Evolutionary conservation across 495 filamentous ascomycete genomes (phyloP).

Genomic region (Neurospora africana): DNA sequence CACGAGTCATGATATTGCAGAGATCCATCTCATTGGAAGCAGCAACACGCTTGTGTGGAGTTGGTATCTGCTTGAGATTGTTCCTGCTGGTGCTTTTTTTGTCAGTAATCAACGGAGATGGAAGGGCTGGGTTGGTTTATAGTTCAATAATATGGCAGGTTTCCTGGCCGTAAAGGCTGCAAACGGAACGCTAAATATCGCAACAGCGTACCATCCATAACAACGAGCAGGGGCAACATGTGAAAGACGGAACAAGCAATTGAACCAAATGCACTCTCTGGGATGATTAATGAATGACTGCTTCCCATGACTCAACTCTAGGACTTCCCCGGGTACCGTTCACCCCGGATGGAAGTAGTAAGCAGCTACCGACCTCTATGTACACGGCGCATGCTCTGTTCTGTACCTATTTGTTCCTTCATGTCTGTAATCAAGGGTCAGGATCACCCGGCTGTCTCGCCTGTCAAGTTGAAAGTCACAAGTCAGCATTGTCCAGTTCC

Average conservation of each 20-base stretch:
- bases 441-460: constrained; percentile 32
- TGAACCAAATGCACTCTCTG: not conserved
- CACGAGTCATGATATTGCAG: not conserved
- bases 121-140: not conserved
- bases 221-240: not conserved
- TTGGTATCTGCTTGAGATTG: not conserved
- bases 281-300: not conserved
- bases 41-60: not conserved
- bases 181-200: no score
- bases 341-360: not conserved
- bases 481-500: constrained; percentile 2
- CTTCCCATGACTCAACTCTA: not conserved
- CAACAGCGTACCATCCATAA: not conserved
- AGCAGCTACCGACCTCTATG: constrained; percentile 1
- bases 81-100: not conserved
- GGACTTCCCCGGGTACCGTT: not conserved
- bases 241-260: not conserved
- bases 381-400: not conserved
- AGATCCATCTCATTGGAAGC: not conserved
- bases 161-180: not conserved
- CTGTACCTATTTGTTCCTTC: not conserved
- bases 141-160: not conserved
- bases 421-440: constrained; percentile 23
- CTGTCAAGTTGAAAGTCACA: constrained; percentile 17
- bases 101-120: not conserved